Base-by-base conservation (phyloP, 257 asterid species). In the Solanum appendiculatum region DNA sequence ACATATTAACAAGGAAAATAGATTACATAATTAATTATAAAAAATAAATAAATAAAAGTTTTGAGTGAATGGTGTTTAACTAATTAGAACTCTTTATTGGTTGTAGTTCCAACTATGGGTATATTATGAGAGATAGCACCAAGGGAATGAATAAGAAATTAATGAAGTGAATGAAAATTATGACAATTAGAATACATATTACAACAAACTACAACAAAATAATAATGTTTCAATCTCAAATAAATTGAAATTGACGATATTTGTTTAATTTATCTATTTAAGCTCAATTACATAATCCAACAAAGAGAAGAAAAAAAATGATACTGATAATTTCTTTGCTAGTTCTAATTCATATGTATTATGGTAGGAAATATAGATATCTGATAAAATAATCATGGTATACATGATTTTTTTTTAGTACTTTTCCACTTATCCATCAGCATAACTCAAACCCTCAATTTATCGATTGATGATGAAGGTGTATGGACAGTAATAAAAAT, bases 401-500 rank as follows among this genome's bases (percentile, higher is more conserved):
- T 40, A 12, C 46, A 40, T 11, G 31, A 63, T 63, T 63, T 60
- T 23, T 21, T 60, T 2, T 11, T 5, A 23, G 8, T 63, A 63
- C 9, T n/a, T 60, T 63, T 1, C n/a, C 16, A 60, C 9, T 60
- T 60, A n/a, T 10, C 14, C 0, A 8, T 16, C 4, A n/a, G 13
- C 6, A n/a, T 1, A 0, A 60, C 25, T 60, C 7, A 3, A 60
- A 60, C 31, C 8, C 33, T 63, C 15, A 10, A 63, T 0, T 4
- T 56, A 21, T 56, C 13, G 0, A 1, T 10, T 5, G 0, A 63
- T 63, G 33, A 63, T 0, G 2, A 7, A n/a, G 69, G 7, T 60
- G 9, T 29, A 23, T n/a, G 31, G 69, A 60, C 69, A n/a, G 25
- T 60, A 60, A 60, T n/a, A 23, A 60, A 9, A 9, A 21, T 46